phyloP scores from a whole-genome alignment of 345 rosid species.

The Gossypium sturtianum region DNA sequence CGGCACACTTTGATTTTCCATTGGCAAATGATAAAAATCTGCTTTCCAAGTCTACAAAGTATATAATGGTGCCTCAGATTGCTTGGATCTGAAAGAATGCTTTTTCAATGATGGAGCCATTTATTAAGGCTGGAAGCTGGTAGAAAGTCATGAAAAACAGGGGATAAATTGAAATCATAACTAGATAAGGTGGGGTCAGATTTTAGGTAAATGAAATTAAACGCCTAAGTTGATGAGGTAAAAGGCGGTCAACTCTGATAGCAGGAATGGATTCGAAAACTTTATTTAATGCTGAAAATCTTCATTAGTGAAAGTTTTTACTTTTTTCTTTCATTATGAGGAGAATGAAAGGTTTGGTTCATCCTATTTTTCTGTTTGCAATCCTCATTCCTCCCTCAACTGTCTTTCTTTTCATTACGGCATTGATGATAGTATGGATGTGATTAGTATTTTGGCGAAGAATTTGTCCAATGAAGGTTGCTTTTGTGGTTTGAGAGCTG shows the following conservation, averaged over 20 bases:
- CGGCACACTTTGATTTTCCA: background rate
- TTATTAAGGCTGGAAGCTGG: background rate
- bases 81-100: background rate
- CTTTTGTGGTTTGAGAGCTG: conserved; percentile 25
- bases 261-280: background rate
- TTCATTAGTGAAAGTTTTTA: too few relatives aligned
- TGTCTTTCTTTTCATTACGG: background rate
- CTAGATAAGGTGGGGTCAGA: background rate
- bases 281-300: background rate
- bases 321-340: background rate
- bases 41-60: background rate
- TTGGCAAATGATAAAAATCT: background rate
- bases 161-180: background rate
- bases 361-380: background rate
- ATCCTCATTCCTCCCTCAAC: background rate
- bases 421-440: background rate
- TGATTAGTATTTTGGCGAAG: background rate
- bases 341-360: background rate
- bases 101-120: conserved; percentile 1
- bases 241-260: background rate
- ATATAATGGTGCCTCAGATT: background rate
- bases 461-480: background rate
- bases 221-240: background rate
- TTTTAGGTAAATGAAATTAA: background rate
- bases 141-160: background rate